Conservation (phyloP, 805 yeast genomes). For the Wickerhamiella nectarea region DNA sequence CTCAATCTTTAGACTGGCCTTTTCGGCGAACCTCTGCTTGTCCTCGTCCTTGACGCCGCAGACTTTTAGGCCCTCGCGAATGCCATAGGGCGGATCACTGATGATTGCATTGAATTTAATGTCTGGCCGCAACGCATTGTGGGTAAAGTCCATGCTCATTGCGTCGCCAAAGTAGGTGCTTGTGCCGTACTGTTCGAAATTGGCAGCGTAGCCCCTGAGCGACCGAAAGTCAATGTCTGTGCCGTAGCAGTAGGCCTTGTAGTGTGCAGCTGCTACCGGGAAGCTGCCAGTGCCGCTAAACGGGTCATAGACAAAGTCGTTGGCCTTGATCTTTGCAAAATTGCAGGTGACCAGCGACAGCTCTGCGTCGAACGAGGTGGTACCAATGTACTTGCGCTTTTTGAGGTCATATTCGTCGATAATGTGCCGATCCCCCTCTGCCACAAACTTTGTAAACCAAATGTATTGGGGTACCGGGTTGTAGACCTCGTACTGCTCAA, state of each 20-base stretch:
- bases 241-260: conserved; percentile 69
- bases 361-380: conserved; percentile 95
- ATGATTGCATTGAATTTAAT: conserved; percentile 64
- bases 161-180: conserved; percentile 51
- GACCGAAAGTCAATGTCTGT: conserved; percentile 84
- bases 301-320: conserved; percentile 74
- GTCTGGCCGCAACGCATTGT: conserved; percentile 57
- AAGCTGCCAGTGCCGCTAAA: conserved; percentile 96
- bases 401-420: conserved; percentile 71
- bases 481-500: conserved; percentile 49
- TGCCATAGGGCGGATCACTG: conserved; percentile 97
- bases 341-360: conserved; percentile 77
- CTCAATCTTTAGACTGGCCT: conserved; percentile 56
- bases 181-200: conserved; percentile 64
- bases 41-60: conserved; percentile 59
- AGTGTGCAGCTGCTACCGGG: conserved; percentile 72
- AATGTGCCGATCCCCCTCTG: conserved; percentile 48
- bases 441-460: conserved; percentile 68
- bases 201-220: conserved; percentile 53
- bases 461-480: conserved; percentile 25
- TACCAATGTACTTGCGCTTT: conserved; percentile 78
- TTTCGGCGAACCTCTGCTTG: conserved; percentile 42
- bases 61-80: conserved; percentile 86
- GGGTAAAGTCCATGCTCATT: conserved; percentile 87
- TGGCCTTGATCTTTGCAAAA: conserved; percentile 57